Evolutionary conservation across 2,329 filamentous ascomycete species (phyloP).

Genomic region (Xylariomycetidae sp.): DNA sequence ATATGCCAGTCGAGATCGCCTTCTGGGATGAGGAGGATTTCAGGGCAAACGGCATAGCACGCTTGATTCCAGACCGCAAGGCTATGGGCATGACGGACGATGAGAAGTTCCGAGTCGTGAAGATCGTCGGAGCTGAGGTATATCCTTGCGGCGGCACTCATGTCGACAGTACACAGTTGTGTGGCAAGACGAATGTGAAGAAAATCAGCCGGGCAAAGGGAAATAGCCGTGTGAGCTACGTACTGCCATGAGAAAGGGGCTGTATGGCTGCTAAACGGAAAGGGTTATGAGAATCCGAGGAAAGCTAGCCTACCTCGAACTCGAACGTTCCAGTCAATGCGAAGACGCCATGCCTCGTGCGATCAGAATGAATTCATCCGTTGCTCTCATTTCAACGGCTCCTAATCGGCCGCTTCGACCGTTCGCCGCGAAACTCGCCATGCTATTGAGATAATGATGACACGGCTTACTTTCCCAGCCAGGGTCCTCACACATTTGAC

Average conservation of each 20-base stretch:
- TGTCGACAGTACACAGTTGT: constrained; percentile 55
- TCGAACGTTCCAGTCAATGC: neutral
- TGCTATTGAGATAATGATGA: too few species aligned
- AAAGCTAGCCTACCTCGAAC: neutral
- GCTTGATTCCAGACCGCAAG: constrained; percentile 48
- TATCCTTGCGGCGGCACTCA: constrained; percentile 77
- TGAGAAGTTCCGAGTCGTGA: constrained; percentile 61
- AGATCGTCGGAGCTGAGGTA: constrained; percentile 62
- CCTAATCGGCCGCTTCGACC: too few species aligned
- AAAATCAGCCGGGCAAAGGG: constrained; percentile 65
- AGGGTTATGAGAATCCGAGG: neutral
- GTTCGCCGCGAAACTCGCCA: too few species aligned
- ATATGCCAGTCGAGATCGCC: constrained; percentile 57
- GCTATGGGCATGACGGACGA: constrained; percentile 33
- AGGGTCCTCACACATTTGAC: too few species aligned
- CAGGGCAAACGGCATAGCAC: constrained; percentile 44
- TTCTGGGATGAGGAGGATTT: constrained; percentile 67
- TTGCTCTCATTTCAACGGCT: too few species aligned
- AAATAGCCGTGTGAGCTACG: constrained; percentile 52
- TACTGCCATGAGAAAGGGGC: constrained; percentile 16
- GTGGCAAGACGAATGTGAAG: constrained; percentile 58
- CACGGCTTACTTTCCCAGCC: too few species aligned
- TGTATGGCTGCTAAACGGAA: neutral
- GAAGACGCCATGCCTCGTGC: too few species aligned
- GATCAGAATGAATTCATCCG: too few species aligned